Percentiles rank a stretch among this genome's conserved stretches.
phyloP scores from a whole-genome alignment of 1,139 yeast genomes.

The Meyerozyma guilliermondii region DNA sequence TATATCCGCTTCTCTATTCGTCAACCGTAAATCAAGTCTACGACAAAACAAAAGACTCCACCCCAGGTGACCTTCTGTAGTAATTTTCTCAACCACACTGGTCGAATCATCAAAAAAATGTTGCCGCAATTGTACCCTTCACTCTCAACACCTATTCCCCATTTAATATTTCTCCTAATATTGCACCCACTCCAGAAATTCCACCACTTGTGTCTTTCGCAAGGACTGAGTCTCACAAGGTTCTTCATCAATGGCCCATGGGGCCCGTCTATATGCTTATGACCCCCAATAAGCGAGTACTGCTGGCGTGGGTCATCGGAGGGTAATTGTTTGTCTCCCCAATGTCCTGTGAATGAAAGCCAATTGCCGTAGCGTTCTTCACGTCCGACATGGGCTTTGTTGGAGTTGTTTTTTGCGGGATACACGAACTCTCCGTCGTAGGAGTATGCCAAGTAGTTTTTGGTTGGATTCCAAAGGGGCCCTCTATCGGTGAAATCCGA shows the following conservation, averaged over 20 bases:
- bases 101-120: conserved; percentile 47
- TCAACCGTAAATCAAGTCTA: conserved; percentile 55
- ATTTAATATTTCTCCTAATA: conserved; percentile 63
- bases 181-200: conserved; percentile 71
- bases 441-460: conserved; percentile 76
- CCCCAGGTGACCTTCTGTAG: conserved; percentile 63
- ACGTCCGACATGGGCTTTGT: conserved; percentile 44
- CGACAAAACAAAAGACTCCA: conserved; percentile 59
- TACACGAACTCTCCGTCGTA: conserved; percentile 53
- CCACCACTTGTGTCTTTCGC: conserved; percentile 81
- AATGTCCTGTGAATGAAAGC: conserved; percentile 74
- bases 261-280: conserved; percentile 90
- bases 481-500: conserved; percentile 95
- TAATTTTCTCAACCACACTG: conserved; percentile 40
- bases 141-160: conserved; percentile 86
- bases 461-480: conserved; percentile 87
- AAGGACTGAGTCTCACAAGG: conserved; percentile 60
- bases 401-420: conserved; percentile 37
- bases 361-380: conserved; percentile 69
- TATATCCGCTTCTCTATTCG: neutral
- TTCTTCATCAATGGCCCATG: conserved; percentile 82
- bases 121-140: conserved; percentile 72
- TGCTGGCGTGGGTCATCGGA: conserved; percentile 71
- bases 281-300: conserved; percentile 78
- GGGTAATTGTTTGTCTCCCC: conserved; percentile 82